Evolutionary conservation across 441 rosid genomes (phyloP).

Genomic region (Breynia disticha): DNA sequence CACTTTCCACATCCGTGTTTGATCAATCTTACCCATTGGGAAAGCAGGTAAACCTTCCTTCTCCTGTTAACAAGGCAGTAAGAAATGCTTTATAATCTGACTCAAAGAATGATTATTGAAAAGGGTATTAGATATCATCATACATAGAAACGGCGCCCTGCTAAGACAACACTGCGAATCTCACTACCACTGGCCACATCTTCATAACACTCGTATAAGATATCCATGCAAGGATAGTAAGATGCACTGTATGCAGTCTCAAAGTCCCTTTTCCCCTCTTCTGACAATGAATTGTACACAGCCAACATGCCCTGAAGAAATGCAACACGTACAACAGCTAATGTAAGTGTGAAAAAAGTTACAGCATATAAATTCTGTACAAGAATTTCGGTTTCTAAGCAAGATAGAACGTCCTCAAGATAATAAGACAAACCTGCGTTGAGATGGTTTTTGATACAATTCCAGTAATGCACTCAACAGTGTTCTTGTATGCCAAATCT

Average conservation of each 20-base stretch:
- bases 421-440: slow-evolving; percentile 43
- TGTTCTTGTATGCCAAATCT: slow-evolving; percentile 72
- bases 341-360: not conserved
- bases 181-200: slow-evolving; percentile 92
- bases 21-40: slow-evolving; percentile 97
- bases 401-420: not conserved
- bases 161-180: slow-evolving; percentile 80
- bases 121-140: slow-evolving; percentile 5
- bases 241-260: slow-evolving; percentile 90
- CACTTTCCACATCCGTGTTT: slow-evolving; percentile 95
- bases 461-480: slow-evolving; percentile 92
- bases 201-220: slow-evolving; percentile 84
- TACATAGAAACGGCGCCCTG: slow-evolving; percentile 93
- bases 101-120: not conserved
- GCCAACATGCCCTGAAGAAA: slow-evolving; percentile 72
- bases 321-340: not conserved
- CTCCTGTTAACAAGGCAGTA: slow-evolving; percentile 35
- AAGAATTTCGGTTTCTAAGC: not conserved
- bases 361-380: not conserved
- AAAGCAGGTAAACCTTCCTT: slow-evolving; percentile 88
- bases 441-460: slow-evolving; percentile 72
- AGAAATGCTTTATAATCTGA: not conserved
- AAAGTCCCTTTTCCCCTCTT: slow-evolving; percentile 64
- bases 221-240: slow-evolving; percentile 88
- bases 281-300: slow-evolving; percentile 75